These are phyloP conservation scores for Omphalotus guepiniiformis DNA, from an alignment of 768 basidiomycete genomes.

Conservation along the genomic window DNA sequence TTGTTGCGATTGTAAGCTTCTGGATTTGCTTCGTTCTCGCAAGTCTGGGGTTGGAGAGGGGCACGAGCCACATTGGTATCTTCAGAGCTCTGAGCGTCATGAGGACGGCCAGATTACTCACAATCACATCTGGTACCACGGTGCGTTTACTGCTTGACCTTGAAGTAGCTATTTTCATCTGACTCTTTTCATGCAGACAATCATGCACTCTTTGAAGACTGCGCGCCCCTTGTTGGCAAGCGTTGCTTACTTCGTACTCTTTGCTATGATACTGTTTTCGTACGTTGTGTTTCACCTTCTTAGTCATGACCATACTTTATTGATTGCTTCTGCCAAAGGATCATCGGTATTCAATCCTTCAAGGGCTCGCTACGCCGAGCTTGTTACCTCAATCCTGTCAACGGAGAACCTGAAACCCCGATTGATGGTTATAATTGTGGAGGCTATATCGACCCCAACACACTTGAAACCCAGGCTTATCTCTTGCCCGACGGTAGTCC, in stretches of 20 bases:
- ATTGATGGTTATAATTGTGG: conserved; percentile 68
- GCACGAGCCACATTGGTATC: conserved; percentile 68
- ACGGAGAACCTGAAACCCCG: conserved; percentile 46
- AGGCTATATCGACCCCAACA: conserved; percentile 62
- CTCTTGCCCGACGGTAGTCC: conserved; percentile 33
- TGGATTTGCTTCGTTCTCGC: conserved; percentile 83
- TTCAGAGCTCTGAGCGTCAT: conserved; percentile 89
- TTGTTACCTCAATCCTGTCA: conserved; percentile 51
- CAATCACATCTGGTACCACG: conserved; percentile 89
- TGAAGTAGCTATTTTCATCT: too few species aligned
- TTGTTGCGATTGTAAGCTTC: conserved; percentile 79
- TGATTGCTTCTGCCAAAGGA: conserved; percentile 34
- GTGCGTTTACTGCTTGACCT: conserved; percentile 42
- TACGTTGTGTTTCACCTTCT: conserved; percentile 30
- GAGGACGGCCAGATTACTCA: conserved; percentile 73
- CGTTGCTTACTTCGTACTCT: conserved; percentile 88
- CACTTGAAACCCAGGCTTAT: conserved; percentile 43
- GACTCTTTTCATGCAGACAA: conserved; percentile 45
- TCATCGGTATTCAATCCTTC: conserved; percentile 94
- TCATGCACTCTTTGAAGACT: conserved; percentile 88
- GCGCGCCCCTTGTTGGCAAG: conserved; percentile 86
- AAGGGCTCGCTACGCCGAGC: conserved; percentile 73
- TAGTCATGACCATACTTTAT: background rate
- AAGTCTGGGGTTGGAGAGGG: conserved; percentile 61
- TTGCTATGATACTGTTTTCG: conserved; percentile 88